These are phyloP conservation scores for Epichloe gansuensis DNA, from an alignment of 2,329 filamentous ascomycete genomes.

Conservation along the genomic window DNA sequence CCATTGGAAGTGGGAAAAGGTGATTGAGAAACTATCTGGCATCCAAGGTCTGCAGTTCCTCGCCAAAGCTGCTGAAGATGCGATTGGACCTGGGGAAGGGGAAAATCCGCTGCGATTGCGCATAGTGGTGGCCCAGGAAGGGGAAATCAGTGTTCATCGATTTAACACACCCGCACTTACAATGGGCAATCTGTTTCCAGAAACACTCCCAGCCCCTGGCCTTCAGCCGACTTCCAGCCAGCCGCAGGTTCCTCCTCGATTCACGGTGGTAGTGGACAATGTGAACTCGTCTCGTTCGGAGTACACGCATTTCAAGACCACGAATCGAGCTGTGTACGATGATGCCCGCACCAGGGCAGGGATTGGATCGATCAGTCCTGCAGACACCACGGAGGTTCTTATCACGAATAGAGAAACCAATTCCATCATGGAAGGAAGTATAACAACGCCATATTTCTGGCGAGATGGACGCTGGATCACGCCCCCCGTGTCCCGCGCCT, in stretches of 20 bases:
- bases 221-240: constrained; percentile 11
- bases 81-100: constrained; percentile 22
- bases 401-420: constrained; percentile 48
- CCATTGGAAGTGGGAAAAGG: constrained; percentile 42
- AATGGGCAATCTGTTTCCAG: constrained; percentile 44
- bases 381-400: constrained; percentile 56
- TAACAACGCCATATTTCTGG: constrained; percentile 73
- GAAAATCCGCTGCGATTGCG: constrained; percentile 35
- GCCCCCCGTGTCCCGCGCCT: constrained; percentile 44
- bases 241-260: constrained; percentile 19
- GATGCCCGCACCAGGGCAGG: constrained; percentile 48
- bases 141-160: constrained; percentile 30
- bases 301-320: constrained; percentile 84
- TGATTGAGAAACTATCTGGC: constrained; percentile 31
- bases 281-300: constrained; percentile 33
- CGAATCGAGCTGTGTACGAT: constrained; percentile 58
- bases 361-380: constrained; percentile 38
- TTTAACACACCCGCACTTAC: constrained; percentile 25
- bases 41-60: constrained; percentile 31
- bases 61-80: constrained; percentile 16
- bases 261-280: constrained; percentile 32
- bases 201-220: constrained; percentile 34
- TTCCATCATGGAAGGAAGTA: constrained; percentile 73
- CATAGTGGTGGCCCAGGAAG: constrained; percentile 38
- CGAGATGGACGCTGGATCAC: constrained; percentile 65